These are phyloP conservation scores for Musa acuminata DNA, from an alignment of 176 grass and related monocot species.

Conservation along the genomic window DNA sequence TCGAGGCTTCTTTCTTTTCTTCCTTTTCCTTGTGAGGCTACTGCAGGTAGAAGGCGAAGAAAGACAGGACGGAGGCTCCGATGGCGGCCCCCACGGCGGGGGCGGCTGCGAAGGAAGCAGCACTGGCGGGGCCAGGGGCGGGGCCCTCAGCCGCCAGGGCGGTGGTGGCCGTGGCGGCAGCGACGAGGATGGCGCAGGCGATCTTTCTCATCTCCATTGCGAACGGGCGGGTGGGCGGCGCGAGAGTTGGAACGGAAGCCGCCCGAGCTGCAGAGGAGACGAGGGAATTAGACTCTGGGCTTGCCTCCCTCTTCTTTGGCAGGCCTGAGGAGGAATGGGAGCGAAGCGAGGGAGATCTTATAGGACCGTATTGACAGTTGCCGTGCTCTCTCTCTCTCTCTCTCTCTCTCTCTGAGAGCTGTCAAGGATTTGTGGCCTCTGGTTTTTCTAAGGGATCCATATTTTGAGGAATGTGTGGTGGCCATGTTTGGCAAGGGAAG, in stretches of 20 bases:
- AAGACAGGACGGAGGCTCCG: conserved; percentile 55
- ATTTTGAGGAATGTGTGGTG: conserved; percentile 20
- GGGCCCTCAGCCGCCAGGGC: conserved; percentile 60
- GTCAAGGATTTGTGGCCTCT: conserved; percentile 21
- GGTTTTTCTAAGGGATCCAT: neutral
- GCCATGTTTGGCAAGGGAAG: conserved; percentile 29
- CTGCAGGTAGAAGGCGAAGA: conserved; percentile 74
- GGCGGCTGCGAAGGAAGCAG: conserved; percentile 31
- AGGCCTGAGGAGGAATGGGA: conserved; percentile 30
- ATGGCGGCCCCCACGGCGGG: conserved; percentile 41
- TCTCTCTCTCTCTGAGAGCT: neutral
- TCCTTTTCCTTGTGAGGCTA: conserved; percentile 1
- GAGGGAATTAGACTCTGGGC: conserved; percentile 28
- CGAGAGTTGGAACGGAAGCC: neutral
- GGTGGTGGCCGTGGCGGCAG: conserved; percentile 48
- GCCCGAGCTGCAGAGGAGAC: conserved; percentile 16
- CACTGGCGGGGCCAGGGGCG: conserved; percentile 48
- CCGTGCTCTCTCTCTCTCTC: no score
- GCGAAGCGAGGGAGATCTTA: conserved; percentile 31
- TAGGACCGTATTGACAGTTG: conserved; percentile 15
- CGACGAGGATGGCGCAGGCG: conserved; percentile 69
- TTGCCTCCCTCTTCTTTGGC: conserved; percentile 15
- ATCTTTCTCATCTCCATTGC: conserved; percentile 97
- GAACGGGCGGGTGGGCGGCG: neutral
- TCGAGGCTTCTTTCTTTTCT: neutral